Evolutionary conservation across 805 yeast species (phyloP).

Genomic region (Candida broadrunensis): DNA sequence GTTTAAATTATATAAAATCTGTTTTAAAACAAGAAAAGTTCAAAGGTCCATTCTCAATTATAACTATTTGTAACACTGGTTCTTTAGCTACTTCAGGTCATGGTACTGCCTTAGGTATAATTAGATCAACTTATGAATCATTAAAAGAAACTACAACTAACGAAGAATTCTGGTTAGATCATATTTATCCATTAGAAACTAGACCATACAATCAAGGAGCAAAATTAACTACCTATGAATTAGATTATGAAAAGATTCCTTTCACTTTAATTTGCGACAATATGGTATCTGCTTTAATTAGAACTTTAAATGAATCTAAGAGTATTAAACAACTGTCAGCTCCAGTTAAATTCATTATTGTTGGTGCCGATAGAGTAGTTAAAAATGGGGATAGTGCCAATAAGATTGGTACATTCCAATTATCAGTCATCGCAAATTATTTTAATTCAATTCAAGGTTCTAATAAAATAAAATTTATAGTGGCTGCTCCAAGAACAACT

Average conservation of each 20-base stretch:
- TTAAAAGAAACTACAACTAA: conserved; percentile 26
- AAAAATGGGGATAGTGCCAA: conserved; percentile 94
- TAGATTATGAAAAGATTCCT: conserved; percentile 82
- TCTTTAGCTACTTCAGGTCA: conserved; percentile 96
- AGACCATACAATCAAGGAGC: conserved; percentile 98
- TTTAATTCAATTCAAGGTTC: conserved; percentile 20
- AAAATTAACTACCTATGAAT: conserved; percentile 85
- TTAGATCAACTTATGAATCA: conserved; percentile 62
- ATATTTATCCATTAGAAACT: conserved; percentile 87
- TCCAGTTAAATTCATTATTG: conserved; percentile 85
- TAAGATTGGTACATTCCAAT: conserved; percentile 92
- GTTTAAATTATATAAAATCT: conserved; percentile 62
- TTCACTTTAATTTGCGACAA: conserved; percentile 87
- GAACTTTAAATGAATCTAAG: conserved; percentile 28
- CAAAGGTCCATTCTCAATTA: conserved; percentile 68
- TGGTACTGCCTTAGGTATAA: conserved; percentile 94
- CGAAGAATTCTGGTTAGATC: conserved; percentile 51
- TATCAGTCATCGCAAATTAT: conserved; percentile 68
- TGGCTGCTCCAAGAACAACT: conserved; percentile 94
- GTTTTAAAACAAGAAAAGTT: conserved; percentile 46
- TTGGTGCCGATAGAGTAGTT: conserved; percentile 94
- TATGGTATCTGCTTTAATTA: conserved; percentile 78
- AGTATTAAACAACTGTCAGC: conserved; percentile 28
- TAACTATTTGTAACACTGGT: conserved; percentile 96
- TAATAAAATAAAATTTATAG: conserved; percentile 65